These are phyloP conservation scores for Cunninghamia lanceolata DNA, from an alignment of 75 land plant genomes.

Conservation along the genomic window DNA sequence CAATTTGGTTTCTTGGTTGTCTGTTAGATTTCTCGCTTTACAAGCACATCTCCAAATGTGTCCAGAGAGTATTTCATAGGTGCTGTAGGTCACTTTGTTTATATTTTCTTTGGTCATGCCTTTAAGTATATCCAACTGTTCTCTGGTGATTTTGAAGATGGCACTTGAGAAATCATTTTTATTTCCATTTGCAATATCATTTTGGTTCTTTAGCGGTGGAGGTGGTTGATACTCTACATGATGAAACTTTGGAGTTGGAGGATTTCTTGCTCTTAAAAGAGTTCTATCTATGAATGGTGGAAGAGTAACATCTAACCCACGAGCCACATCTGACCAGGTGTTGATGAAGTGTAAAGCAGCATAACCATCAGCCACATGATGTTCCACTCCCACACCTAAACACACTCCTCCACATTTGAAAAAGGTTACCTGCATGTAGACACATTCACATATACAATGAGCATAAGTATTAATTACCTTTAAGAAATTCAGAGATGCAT, in stretches of 20 bases:
- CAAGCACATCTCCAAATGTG: constrained; percentile 75
- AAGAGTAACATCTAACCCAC: constrained; percentile 43
- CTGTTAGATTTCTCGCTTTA: constrained; percentile 43
- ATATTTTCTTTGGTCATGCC: constrained; percentile 31
- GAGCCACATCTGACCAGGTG: constrained; percentile 72
- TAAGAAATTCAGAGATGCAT: not conserved
- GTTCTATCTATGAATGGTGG: constrained; percentile 79
- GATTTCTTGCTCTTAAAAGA: constrained; percentile 61
- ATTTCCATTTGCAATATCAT: not conserved
- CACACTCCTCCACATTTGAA: constrained; percentile 85
- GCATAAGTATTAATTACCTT: no score
- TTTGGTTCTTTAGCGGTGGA: constrained; percentile 32
- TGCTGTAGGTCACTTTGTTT: constrained; percentile 45
- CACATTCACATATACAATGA: not conserved
- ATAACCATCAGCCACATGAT: constrained; percentile 76
- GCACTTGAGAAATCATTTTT: constrained; percentile 18
- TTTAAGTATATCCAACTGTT: constrained; percentile 42
- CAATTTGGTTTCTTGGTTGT: constrained; percentile 54
- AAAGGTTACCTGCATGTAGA: constrained; percentile 49
- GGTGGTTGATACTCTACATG: constrained; percentile 80
- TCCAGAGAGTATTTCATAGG: constrained; percentile 72
- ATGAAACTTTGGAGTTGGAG: constrained; percentile 55
- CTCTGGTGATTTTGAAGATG: constrained; percentile 41
- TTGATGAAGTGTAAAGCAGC: constrained; percentile 78
- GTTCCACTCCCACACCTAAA: constrained; percentile 82